Evolutionary conservation across 768 basidiomycete species (phyloP).

Genomic region (Mrakia gelida): DNA sequence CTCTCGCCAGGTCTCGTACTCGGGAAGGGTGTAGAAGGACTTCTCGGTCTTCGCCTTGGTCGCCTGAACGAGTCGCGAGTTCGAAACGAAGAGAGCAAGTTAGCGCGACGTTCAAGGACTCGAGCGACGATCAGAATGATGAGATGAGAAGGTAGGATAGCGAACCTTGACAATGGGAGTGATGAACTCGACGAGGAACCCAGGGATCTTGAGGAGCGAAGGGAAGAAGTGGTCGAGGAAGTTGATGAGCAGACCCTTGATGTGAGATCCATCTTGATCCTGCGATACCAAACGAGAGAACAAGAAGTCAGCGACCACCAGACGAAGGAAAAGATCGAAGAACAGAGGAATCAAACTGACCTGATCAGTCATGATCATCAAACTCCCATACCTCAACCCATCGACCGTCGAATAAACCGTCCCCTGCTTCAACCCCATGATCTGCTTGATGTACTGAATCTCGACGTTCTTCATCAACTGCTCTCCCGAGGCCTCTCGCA

Average conservation of each 20-base stretch:
- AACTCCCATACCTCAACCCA: slow-evolving; percentile 79
- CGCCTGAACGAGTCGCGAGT: slow-evolving; percentile 49
- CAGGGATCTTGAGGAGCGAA: slow-evolving; percentile 79
- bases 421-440: slow-evolving; percentile 91
- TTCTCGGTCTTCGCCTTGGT: slow-evolving; percentile 69
- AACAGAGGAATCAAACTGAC: slow-evolving; percentile 48
- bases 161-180: slow-evolving; percentile 93
- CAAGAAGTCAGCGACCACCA: not conserved
- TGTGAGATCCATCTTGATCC: slow-evolving; percentile 99
- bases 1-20: slow-evolving; percentile 89
- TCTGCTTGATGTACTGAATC: slow-evolving; percentile 95
- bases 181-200: slow-evolving; percentile 95
- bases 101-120: not conserved
- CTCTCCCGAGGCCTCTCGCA: slow-evolving; percentile 91
- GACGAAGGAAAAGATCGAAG: not conserved
- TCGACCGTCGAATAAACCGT: slow-evolving; percentile 70
- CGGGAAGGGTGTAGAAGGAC: slow-evolving; percentile 95
- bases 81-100: not conserved
- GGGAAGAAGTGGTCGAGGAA: slow-evolving; percentile 96
- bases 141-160: slow-evolving; percentile 9
- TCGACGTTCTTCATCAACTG: slow-evolving; percentile 98
- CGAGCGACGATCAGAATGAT: not conserved
- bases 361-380: slow-evolving; percentile 99
- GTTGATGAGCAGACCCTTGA: slow-evolving; percentile 98
- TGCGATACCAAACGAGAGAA: slow-evolving; percentile 41